These are phyloP conservation scores for Porphyrellus cyaneotinctus DNA, from an alignment of 768 basidiomycete species.

Conservation along the genomic window DNA sequence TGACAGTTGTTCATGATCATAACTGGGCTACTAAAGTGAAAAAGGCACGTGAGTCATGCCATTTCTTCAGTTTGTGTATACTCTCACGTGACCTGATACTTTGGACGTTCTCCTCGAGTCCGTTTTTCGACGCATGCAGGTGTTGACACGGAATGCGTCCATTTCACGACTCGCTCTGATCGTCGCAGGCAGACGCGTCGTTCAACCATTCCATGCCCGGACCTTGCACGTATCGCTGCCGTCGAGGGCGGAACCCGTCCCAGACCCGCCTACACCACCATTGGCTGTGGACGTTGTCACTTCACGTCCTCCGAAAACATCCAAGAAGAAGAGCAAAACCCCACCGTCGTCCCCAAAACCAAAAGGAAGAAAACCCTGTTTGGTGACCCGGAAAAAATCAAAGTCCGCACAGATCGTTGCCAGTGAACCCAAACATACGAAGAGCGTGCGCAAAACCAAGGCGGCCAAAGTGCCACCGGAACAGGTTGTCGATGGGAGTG, in stretches of 20 bases:
- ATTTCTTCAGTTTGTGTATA: too few relatives aligned
- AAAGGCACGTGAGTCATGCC: too few relatives aligned
- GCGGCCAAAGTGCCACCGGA: not conserved
- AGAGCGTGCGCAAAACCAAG: conserved; percentile 3
- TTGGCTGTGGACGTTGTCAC: not conserved
- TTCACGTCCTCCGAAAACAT: not conserved
- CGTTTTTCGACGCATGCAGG: conserved; percentile 3
- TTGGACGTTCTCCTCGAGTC: too few relatives aligned
- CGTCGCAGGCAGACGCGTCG: conserved; percentile 17
- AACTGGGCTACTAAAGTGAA: too few relatives aligned
- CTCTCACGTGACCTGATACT: too few relatives aligned
- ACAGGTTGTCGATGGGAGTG: not conserved
- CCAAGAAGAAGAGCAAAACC: conserved; percentile 1
- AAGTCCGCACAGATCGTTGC: not conserved
- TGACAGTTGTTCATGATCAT: too few relatives aligned
- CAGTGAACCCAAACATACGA: not conserved
- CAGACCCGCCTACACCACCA: not conserved
- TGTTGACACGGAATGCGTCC: not conserved
- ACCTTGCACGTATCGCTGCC: conserved; percentile 6
- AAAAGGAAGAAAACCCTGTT: not conserved
- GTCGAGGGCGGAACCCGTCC: not conserved
- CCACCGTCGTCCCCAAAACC: not conserved
- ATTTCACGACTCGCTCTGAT: conserved; percentile 8
- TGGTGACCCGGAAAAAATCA: conserved; percentile 1
- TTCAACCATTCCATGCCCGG: conserved; percentile 12